Evolutionary conservation across 257 asterid genomes (phyloP).

Genomic region (Haberlea rhodopensis): DNA sequence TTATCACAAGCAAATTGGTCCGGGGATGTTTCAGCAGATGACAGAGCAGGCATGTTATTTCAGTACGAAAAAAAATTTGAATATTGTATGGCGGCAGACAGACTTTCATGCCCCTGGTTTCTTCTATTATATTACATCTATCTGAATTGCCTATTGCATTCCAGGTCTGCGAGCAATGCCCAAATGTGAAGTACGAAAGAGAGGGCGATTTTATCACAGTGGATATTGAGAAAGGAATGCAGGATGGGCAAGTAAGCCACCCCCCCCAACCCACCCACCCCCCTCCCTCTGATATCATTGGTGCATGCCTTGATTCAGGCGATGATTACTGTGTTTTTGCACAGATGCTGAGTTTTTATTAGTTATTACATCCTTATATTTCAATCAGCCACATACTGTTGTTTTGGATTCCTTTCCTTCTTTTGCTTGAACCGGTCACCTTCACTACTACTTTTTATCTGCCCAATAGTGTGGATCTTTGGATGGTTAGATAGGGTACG

Average conservation of each 20-base stretch:
- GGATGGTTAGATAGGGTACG: slow-evolving; percentile 4
- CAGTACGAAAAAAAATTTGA: slow-evolving; percentile 4
- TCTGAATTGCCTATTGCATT: slow-evolving; percentile 5
- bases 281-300: not conserved
- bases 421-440: slow-evolving; percentile 4
- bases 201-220: slow-evolving; percentile 90
- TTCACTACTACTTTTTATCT: not conserved
- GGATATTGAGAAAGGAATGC: slow-evolving; percentile 98
- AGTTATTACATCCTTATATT: not conserved
- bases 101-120: slow-evolving; percentile 7
- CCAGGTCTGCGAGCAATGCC: slow-evolving; percentile 96
- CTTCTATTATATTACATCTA: not conserved
- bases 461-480: not conserved
- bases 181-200: slow-evolving; percentile 90
- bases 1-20: slow-evolving; percentile 98
- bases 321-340: not conserved
- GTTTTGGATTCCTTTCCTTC: not conserved
- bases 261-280: no score
- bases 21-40: slow-evolving; percentile 99
- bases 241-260: slow-evolving; percentile 81
- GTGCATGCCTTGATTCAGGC: not conserved
- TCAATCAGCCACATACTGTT: not conserved
- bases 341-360: not conserved
- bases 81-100: not conserved
- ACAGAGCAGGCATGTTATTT: slow-evolving; percentile 75